These are phyloP conservation scores for Adansonia rubrostipa DNA, from an alignment of 441 rosid species.

Conservation along the genomic window DNA sequence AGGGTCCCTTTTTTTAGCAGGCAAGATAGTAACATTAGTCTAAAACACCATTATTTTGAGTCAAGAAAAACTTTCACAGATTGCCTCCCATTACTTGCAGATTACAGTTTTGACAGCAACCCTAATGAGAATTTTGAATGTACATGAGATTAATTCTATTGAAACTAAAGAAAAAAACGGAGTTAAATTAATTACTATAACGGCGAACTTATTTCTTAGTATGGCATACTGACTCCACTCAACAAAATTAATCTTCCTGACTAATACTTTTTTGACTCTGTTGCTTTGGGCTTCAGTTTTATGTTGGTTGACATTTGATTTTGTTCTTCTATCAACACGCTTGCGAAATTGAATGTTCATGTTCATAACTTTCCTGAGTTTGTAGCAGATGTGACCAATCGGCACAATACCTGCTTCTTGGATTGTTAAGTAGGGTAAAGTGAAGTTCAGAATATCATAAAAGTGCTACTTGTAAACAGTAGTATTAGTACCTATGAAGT, in stretches of 20 bases:
- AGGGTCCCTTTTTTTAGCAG: slow-evolving; percentile 20
- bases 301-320: slow-evolving; percentile 6
- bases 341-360: not conserved
- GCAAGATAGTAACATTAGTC: slow-evolving; percentile 19
- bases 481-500: not conserved
- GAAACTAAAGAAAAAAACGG: no score
- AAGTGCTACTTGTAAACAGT: not conserved
- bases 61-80: slow-evolving; percentile 9
- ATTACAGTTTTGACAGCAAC: slow-evolving; percentile 9
- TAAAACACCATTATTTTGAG: slow-evolving; percentile 18
- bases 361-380: not conserved
- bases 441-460: not conserved
- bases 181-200: no score
- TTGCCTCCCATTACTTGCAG: slow-evolving; percentile 14
- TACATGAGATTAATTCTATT: no score
- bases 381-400: not conserved
- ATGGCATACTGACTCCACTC: no score
- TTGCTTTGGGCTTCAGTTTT: not conserved
- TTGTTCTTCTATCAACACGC: not conserved
- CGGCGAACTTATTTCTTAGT: no score
- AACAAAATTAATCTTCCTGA: no score
- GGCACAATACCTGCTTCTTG: not conserved
- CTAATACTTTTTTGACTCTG: not conserved
- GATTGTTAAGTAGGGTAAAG: not conserved
- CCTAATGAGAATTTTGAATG: not conserved